Conservation (phyloP, 108 stramenopile species). For the Pseudonitzschia delicatissima region DNA sequence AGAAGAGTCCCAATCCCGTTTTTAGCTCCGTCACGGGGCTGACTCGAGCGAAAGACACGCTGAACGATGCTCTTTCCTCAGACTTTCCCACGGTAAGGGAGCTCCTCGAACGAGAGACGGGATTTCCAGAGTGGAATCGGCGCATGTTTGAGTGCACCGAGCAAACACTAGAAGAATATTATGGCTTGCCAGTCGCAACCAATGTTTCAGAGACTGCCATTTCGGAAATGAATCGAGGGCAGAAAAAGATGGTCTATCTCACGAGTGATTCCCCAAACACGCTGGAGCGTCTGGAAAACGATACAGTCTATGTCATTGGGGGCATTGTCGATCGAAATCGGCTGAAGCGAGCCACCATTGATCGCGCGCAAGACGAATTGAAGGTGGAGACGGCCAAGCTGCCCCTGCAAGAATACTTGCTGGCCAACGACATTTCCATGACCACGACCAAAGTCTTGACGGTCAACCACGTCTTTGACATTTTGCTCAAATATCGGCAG, state of each 20-base stretch:
- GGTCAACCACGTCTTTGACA: conserved; percentile 81
- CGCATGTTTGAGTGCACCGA: conserved; percentile 47
- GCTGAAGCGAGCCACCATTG: conserved; percentile 49
- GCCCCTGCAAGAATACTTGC: conserved; percentile 14
- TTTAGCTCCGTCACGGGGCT: conserved; percentile 48
- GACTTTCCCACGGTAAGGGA: conserved; percentile 23
- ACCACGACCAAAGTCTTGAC: conserved; percentile 46
- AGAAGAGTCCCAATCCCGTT: conserved; percentile 42
- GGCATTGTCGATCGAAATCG: conserved; percentile 86
- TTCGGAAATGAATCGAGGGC: conserved; percentile 20
- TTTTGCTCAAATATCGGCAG: conserved; percentile 64
- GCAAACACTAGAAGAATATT: conserved; percentile 24
- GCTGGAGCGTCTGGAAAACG: conserved; percentile 44
- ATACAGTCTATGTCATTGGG: conserved; percentile 75
- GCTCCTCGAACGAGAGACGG: conserved; percentile 63
- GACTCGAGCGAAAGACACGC: neutral
- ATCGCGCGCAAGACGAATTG: conserved; percentile 48
- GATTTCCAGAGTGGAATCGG: conserved; percentile 66
- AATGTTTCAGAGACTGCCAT: neutral
- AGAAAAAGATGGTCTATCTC: conserved; percentile 57
- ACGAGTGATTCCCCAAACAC: conserved; percentile 71
- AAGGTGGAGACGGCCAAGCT: conserved; percentile 60
- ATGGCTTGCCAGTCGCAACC: conserved; percentile 9
- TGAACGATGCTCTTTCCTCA: neutral
- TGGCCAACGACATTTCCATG: neutral